Base-by-base conservation (phyloP, 805 yeast species). In the Cyberlindnera euphorbiae region DNA sequence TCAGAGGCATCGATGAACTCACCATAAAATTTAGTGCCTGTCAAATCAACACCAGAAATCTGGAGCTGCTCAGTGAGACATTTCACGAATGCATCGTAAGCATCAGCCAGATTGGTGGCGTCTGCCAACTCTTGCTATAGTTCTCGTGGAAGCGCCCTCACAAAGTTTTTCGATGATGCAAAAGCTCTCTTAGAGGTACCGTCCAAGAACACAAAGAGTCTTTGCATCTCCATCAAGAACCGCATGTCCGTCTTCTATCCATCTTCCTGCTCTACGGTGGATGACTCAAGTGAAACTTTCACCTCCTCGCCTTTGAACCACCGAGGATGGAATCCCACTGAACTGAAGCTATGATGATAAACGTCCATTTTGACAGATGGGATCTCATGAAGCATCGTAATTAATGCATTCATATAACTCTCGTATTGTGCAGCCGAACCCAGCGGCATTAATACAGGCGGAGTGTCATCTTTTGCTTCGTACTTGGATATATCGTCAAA, bases 331-430 rank as follows among this genome's bases (percentile, higher is more conserved):
- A 48, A 67, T 0, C 68, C 67, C 35, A 66, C 56, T 4, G 56
- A 53, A 3, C 47, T 42, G 38, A 58, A 63, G n/a, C 54, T 49
- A 25, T 56, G 60, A 2, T 47, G 42, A 33, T 62, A 48, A 2
- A 69, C 41, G 0, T 50, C 36, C 26, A 55, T 55, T 12, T 60
- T 55, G 23, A 71, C 59, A 5, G 38, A 37, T 1, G 67, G 59
- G 8, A 66, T 51, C 30, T 62, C 58, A n/a, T 63, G 59, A 6
- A 71, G 44, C 6, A 67, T 56, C 49, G 58, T 59, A 19, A 71
- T 39, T 13, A 71, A 28, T 1, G 75, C 67, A 4, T 67, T 66
- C 46, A 69, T 51, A 41, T 64, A 63, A 15, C 64, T 61, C 41
- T 67, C 73, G 26, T 60, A 46, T 5, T 52, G 39, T 3, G 56